A percentile compares a stretch with the other conserved stretches of the same genome.
These are phyloP conservation scores for Pythium apleroticum DNA, from an alignment of 352 stramenopile genomes.

Conservation along the genomic window DNA sequence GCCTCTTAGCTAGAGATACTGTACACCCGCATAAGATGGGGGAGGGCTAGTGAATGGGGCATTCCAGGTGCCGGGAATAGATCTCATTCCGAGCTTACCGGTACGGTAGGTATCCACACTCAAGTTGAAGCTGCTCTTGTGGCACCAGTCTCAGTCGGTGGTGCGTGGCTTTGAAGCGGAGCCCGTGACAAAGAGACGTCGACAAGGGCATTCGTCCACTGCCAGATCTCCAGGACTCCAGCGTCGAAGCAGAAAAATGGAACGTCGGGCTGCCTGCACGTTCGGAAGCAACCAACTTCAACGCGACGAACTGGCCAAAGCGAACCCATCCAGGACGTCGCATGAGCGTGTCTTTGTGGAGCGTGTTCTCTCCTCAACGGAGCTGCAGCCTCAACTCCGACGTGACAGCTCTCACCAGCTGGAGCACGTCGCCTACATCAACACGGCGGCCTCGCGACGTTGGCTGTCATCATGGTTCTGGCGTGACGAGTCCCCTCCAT, in stretches of 20 bases:
- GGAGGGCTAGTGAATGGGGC: too few species aligned
- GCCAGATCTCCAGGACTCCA: not conserved
- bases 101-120: not conserved
- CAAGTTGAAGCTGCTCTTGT: slow-evolving; percentile 27
- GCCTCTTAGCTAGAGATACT: too few species aligned
- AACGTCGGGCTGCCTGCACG: not conserved
- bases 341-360: slow-evolving; percentile 1
- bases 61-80: not conserved
- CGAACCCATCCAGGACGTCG: not conserved
- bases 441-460: not conserved
- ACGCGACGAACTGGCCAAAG: too few species aligned
- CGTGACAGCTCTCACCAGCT: not conserved
- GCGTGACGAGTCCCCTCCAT: not conserved
- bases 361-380: not conserved
- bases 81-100: not conserved
- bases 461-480: not conserved
- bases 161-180: slow-evolving; percentile 19
- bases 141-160: slow-evolving; percentile 25
- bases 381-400: not conserved
- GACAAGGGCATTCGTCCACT: slow-evolving; percentile 7
- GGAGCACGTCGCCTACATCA: not conserved
- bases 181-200: slow-evolving; percentile 32
- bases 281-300: not conserved
- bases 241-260: slow-evolving; percentile 4
- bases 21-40: too few species aligned